These are phyloP conservation scores for Hypoxylon sp. DNA, from an alignment of 2,329 filamentous ascomycete genomes.

Conservation along the genomic window DNA sequence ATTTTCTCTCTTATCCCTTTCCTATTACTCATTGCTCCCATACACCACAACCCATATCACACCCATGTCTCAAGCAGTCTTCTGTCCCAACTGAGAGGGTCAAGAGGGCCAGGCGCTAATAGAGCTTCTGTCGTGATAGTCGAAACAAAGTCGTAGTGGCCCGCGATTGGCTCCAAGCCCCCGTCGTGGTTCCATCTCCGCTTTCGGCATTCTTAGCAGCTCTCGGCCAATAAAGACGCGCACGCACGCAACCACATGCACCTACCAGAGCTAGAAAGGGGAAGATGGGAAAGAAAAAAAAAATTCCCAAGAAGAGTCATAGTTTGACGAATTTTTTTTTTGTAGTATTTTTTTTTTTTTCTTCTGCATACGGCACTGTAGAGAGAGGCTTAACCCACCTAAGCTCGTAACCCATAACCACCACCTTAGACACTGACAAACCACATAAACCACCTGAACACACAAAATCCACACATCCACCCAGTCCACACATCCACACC, in stretches of 20 bases:
- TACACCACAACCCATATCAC: neutral
- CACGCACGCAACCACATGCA: slow-evolving; percentile 29
- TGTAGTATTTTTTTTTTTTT: too few relatives aligned
- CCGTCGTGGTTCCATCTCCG: slow-evolving; percentile 39
- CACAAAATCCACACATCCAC: too few relatives aligned
- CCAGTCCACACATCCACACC: slow-evolving; percentile 11
- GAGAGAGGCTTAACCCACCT: neutral
- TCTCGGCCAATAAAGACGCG: slow-evolving; percentile 28
- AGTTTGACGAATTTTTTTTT: slow-evolving; percentile 30
- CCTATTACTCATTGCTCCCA: neutral
- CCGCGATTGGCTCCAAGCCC: slow-evolving; percentile 36
- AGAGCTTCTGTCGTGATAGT: slow-evolving; percentile 34
- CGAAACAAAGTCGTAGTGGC: slow-evolving; percentile 35
- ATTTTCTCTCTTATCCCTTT: slow-evolving; percentile 17
- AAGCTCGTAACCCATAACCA: neutral
- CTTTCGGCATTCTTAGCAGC: slow-evolving; percentile 39
- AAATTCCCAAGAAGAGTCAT: slow-evolving; percentile 29
- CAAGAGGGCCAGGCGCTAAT: slow-evolving; percentile 34
- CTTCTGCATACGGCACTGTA: slow-evolving; percentile 10
- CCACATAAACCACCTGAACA: too few relatives aligned
- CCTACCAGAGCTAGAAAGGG: slow-evolving; percentile 31
- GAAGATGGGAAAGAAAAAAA: slow-evolving; percentile 12
- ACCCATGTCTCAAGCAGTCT: slow-evolving; percentile 10
- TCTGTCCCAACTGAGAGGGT: slow-evolving; percentile 27
- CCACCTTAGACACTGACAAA: too few relatives aligned